These are phyloP conservation scores for Dryadomyces quercivorus DNA, from an alignment of 2,329 filamentous ascomycete genomes.

Conservation along the genomic window DNA sequence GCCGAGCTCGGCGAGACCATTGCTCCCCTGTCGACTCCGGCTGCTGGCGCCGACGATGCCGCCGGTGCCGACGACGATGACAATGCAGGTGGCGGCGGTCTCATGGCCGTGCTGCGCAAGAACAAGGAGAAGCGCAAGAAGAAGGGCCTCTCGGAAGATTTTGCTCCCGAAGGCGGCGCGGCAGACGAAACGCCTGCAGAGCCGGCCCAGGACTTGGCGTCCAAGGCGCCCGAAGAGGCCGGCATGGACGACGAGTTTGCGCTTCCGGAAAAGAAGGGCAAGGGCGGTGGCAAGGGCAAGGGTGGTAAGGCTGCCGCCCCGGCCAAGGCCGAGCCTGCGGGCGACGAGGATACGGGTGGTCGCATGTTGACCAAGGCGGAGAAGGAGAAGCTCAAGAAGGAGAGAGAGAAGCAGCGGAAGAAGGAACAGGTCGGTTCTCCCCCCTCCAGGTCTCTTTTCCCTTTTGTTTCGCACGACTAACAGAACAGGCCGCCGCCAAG, in stretches of 20 bases:
- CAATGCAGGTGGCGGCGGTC: constrained; percentile 46
- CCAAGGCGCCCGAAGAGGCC: constrained; percentile 70
- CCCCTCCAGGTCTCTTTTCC: background rate
- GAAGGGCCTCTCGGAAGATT: constrained; percentile 66
- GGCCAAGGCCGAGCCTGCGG: constrained; percentile 31
- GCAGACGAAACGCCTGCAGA: constrained; percentile 17
- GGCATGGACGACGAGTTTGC: constrained; percentile 78
- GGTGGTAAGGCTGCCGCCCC: constrained; percentile 22
- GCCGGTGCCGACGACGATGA: constrained; percentile 39
- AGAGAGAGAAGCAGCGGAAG: constrained; percentile 95
- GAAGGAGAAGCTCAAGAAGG: constrained; percentile 97
- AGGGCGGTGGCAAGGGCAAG: constrained; percentile 24
- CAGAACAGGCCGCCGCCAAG: constrained; percentile 54
- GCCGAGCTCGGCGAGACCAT: constrained; percentile 74
- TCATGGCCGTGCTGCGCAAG: constrained; percentile 72
- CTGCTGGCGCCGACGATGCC: constrained; percentile 27
- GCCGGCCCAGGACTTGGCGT: constrained; percentile 35
- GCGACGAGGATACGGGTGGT: constrained; percentile 43
- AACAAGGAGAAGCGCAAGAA: constrained; percentile 82
- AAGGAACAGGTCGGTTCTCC: constrained; percentile 76
- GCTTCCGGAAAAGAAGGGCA: constrained; percentile 53
- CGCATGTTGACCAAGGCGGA: constrained; percentile 90
- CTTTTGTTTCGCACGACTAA: background rate
- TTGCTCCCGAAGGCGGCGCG: constrained; percentile 54
- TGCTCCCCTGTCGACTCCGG: constrained; percentile 44